These are phyloP conservation scores for Eustoma russellianum DNA, from an alignment of 257 asterid species.

Conservation along the genomic window DNA sequence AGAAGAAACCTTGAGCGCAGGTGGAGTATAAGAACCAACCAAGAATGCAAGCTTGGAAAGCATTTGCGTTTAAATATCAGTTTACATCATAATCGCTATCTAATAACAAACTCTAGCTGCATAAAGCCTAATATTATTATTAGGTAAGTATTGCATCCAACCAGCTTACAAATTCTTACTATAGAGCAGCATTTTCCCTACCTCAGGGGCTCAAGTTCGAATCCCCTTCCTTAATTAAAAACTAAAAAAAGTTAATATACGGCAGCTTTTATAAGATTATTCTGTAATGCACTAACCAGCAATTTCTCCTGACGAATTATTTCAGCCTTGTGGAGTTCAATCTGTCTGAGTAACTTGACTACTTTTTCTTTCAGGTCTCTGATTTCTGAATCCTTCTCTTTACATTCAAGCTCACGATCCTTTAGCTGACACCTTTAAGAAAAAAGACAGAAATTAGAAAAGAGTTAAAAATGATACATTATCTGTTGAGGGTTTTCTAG, in stretches of 20 bases:
- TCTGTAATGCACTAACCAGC: conserved; percentile 43
- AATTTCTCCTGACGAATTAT: conserved; percentile 46
- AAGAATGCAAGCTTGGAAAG: not conserved
- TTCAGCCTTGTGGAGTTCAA: conserved; percentile 65
- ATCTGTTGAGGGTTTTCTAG: not conserved
- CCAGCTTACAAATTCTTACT: too few species aligned
- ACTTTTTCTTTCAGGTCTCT: conserved; percentile 84
- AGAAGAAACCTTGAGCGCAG: too few species aligned
- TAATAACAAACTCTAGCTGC: too few species aligned
- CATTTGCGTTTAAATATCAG: too few species aligned
- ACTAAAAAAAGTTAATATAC: not conserved
- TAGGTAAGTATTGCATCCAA: too few species aligned
- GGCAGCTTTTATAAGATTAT: not conserved
- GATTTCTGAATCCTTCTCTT: conserved; percentile 83
- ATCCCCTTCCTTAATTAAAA: not conserved
- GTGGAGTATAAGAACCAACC: not conserved
- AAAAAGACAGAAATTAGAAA: conserved; percentile 7
- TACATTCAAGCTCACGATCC: conserved; percentile 76
- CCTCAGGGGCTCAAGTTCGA: not conserved
- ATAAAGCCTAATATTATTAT: too few species aligned
- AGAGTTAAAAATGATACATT: conserved; percentile 4
- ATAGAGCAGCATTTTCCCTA: too few species aligned
- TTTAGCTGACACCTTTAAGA: conserved; percentile 56
- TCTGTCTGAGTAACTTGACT: conserved; percentile 53
- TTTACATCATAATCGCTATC: too few species aligned